Evolutionary conservation across 768 basidiomycete genomes (phyloP).

Genomic region (Rhizopogon sp.): DNA sequence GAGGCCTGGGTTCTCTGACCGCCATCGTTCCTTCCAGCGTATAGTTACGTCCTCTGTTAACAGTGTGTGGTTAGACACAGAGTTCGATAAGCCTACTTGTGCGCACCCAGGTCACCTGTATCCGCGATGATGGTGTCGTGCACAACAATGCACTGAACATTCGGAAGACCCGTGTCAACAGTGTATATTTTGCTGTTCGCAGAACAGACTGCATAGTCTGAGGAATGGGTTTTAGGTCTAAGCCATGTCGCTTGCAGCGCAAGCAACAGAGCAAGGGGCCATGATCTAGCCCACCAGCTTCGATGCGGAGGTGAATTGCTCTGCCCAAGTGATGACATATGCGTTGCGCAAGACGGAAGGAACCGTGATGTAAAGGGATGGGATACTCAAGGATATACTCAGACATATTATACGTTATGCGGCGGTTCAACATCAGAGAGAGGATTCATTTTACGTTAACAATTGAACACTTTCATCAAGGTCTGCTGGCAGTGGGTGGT

Average conservation of each 20-base stretch:
- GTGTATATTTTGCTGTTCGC: slow-evolving; percentile 55
- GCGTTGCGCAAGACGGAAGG: no score
- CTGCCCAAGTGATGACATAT: neutral
- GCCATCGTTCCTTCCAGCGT: slow-evolving; percentile 16
- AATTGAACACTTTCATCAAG: no score
- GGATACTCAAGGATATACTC: no score
- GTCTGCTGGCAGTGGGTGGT: no score
- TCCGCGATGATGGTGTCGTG: slow-evolving; percentile 41
- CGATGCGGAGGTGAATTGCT: neutral
- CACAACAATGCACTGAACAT: slow-evolving; percentile 60
- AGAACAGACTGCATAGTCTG: slow-evolving; percentile 58
- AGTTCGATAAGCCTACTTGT: neutral
- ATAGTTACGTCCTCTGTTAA: slow-evolving; percentile 17
- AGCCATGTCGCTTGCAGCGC: neutral
- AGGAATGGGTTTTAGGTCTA: neutral
- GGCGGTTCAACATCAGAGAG: no score
- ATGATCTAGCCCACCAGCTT: neutral
- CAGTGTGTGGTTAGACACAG: neutral
- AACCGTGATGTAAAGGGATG: no score
- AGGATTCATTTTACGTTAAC: no score
- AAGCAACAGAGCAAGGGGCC: neutral
- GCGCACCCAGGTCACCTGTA: slow-evolving; percentile 45
- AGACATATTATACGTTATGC: no score
- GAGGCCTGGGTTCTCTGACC: neutral
- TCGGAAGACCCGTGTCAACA: slow-evolving; percentile 48